Percentiles rank a stretch among this genome's conserved stretches.
Conservation (phyloP, 371 early-diverging fungal species). For the Globomyces sp. region DNA sequence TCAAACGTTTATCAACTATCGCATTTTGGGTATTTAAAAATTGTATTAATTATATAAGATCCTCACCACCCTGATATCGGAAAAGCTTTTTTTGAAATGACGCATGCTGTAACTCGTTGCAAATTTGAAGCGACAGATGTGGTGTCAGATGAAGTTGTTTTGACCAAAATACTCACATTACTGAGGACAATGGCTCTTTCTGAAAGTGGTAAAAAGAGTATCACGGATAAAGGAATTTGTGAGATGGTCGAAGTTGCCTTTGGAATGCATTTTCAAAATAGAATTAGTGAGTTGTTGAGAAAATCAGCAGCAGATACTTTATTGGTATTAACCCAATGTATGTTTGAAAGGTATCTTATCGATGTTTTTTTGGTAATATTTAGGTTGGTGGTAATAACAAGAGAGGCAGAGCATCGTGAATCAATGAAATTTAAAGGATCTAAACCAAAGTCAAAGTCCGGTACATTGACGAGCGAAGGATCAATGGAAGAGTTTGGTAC, state of each 20-base stretch:
- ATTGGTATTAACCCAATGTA: conserved; percentile 63
- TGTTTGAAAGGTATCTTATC: conserved; percentile 60
- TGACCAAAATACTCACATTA: conserved; percentile 83
- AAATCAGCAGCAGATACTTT: conserved; percentile 80
- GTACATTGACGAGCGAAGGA: neutral
- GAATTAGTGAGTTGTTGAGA: conserved; percentile 80
- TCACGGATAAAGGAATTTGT: conserved; percentile 91
- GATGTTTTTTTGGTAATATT: neutral
- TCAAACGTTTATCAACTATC: conserved; percentile 83
- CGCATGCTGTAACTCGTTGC: conserved; percentile 83
- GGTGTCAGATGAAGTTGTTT: conserved; percentile 88
- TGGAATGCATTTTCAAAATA: conserved; percentile 92
- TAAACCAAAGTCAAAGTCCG: neutral
- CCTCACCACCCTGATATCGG: conserved; percentile 65
- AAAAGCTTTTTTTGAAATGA: conserved; percentile 67
- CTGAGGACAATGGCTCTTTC: conserved; percentile 60
- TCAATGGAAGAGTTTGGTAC: conserved; percentile 33
- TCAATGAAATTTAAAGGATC: neutral
- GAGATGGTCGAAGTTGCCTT: conserved; percentile 95
- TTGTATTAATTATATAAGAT: conserved; percentile 37
- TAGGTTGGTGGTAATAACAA: conserved; percentile 18
- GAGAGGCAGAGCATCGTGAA: conserved; percentile 17
- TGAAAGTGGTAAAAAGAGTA: conserved; percentile 41
- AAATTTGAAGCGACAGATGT: conserved; percentile 93
- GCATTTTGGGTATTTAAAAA: conserved; percentile 66